Base-by-base conservation (phyloP, 805 yeast species). In the Wickerhamomyces bovis region DNA sequence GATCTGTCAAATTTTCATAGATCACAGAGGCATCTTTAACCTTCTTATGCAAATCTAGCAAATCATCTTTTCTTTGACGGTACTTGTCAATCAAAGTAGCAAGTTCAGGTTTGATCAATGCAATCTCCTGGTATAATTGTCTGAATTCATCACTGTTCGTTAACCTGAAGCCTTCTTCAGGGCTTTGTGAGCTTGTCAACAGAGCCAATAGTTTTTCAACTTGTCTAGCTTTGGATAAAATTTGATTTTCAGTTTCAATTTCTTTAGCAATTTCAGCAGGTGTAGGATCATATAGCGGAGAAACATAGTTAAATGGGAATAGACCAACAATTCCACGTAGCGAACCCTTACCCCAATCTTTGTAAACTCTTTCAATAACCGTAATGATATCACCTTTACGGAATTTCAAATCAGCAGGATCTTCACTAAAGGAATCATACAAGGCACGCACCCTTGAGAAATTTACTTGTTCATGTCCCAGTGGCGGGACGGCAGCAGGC, bases 321-420 rank as follows among this genome's bases (percentile, higher is more conserved):
- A 94, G 83, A 18, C 99, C 99, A 43, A 81, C 73, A 45, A 75
- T 76, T 1, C 97, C 97, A 45, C 77, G 74, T 44, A 92, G 67
- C 6, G 92, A 78, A 15, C 99, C 99, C 54, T 88, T 76, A 84
- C 97, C 87, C 99, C 99, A 92, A 60, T 92, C 98, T 51, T 87
- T 75, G 63, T 89, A 90, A 6, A 86, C 95, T 15, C 84, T 75
- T 56, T 90, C 98, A 31, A 90, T 72, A 1, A 94, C 96, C 1
- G 84, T 83, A 42, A 92, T 90, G 13, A 88, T 72, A 61, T 92
- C 98, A 38, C 96, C 97, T 57, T 82, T 82, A 43, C 81, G 72
- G 67, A 94, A 92, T 2, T 95, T 81, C 39, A 92, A 73, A 54
- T 94, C 97, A 51, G 90, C 97, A 3, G 83, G 83, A 58, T 89